These are phyloP conservation scores for Lactuca sativa DNA, from an alignment of 129 eudicot species.

Conservation along the genomic window DNA sequence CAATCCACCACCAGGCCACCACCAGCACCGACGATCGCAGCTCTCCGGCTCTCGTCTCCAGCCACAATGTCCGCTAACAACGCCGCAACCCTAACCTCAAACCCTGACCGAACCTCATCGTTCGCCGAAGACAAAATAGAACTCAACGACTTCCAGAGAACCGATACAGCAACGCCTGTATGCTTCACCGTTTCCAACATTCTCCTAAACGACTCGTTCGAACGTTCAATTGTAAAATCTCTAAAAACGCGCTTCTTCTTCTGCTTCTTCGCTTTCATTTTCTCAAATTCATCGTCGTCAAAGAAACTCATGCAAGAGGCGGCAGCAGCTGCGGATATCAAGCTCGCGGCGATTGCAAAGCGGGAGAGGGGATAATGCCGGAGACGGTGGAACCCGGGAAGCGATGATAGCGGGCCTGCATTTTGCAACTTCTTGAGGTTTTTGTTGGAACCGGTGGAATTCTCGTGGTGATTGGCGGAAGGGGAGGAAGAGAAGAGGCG, in stretches of 20 bases:
- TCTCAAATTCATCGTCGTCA: conserved; percentile 15
- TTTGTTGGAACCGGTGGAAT: conserved; percentile 21
- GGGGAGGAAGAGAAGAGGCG: conserved; percentile 41
- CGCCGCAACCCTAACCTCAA: conserved; percentile 88
- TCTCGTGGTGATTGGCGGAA: conserved; percentile 13
- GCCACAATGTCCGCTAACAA: conserved; percentile 94
- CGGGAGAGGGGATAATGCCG: conserved; percentile 26
- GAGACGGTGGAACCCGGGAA: conserved; percentile 28
- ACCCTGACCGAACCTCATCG: conserved; percentile 79
- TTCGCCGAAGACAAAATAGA: conserved; percentile 82
- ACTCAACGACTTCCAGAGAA: conserved; percentile 75
- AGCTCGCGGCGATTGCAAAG: conserved; percentile 46
- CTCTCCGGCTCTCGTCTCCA: conserved; percentile 69
- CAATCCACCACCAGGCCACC: conserved; percentile 91
- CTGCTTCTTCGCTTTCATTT: not conserved
- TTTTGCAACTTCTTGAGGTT: conserved; percentile 13
- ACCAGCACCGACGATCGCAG: conserved; percentile 82
- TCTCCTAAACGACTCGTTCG: conserved; percentile 46
- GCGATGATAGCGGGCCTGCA: conserved; percentile 28
- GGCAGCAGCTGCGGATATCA: conserved; percentile 44
- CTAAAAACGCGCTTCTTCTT: conserved; percentile 14
- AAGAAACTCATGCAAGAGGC: conserved; percentile 27
- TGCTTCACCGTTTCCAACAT: conserved; percentile 54
- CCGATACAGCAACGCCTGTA: conserved; percentile 78
- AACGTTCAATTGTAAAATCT: conserved; percentile 46